phyloP scores from a whole-genome alignment of 257 asterid genomes.

The Jacaranda copaia region DNA sequence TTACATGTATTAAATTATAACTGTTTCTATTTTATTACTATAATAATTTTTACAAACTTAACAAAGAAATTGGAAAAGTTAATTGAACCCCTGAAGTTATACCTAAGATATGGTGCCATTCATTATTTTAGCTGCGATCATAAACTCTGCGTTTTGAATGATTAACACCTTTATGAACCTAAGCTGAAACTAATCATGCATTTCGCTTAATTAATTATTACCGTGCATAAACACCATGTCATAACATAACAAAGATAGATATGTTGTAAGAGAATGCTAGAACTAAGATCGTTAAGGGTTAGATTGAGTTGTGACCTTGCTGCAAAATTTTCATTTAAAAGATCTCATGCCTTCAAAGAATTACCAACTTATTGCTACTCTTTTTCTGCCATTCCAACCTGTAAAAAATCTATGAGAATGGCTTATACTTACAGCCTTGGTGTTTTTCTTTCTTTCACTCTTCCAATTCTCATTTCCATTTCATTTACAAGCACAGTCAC shows the following conservation, averaged over 20 bases:
- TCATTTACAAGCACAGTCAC: not conserved
- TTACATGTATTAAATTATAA: too few species aligned
- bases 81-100: too few species aligned
- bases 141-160: not conserved
- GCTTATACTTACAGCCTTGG: not conserved
- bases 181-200: conserved; percentile 25
- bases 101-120: too few species aligned
- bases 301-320: conserved; percentile 1
- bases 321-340: not conserved
- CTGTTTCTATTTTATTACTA: too few species aligned
- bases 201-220: too few species aligned
- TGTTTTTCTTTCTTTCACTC: not conserved
- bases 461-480: not conserved
- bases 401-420: not conserved
- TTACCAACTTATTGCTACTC: too few species aligned
- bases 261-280: conserved; percentile 15
- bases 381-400: not conserved
- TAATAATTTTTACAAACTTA: too few species aligned
- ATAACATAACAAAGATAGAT: not conserved
- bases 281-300: conserved; percentile 21
- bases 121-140: not conserved
- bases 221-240: not conserved
- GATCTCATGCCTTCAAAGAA: not conserved
- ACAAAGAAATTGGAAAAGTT: too few species aligned
- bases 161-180: conserved; percentile 11